Conservation (phyloP, 192 early-diverging fungal genomes). For the Kappamyces sp. region DNA sequence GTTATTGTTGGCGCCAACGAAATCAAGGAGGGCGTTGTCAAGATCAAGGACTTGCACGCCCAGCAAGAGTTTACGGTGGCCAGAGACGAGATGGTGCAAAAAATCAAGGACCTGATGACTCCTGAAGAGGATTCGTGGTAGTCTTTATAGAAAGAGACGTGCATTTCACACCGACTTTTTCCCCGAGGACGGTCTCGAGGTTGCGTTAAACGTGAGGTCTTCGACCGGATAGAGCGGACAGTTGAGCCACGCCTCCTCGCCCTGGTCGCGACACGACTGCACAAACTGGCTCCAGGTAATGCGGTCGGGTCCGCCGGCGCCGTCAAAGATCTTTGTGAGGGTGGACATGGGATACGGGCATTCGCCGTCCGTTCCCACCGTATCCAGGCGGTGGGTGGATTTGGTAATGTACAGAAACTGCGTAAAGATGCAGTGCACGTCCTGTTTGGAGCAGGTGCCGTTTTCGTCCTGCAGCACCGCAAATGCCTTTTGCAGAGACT, state of each 20-base stretch:
- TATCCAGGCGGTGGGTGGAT: constrained; percentile 4
- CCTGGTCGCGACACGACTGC: neutral
- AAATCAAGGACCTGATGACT: neutral
- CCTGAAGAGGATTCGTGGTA: no score
- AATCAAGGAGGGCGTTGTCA: constrained; percentile 69
- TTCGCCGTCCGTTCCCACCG: neutral
- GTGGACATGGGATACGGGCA: neutral
- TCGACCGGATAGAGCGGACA: constrained; percentile 14
- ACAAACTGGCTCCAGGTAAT: neutral
- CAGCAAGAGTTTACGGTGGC: neutral
- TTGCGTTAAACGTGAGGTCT: constrained; percentile 5
- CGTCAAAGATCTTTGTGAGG: neutral
- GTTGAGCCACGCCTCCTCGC: neutral
- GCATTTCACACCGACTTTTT: constrained; percentile 1
- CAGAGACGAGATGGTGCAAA: constrained; percentile 11
- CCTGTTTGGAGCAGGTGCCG: constrained; percentile 1
- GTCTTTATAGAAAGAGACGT: neutral
- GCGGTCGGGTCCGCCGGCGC: neutral
- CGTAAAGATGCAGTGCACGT: neutral
- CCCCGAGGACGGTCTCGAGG: constrained; percentile 11
- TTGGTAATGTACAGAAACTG: constrained; percentile 6
- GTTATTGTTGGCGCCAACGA: constrained; percentile 85
- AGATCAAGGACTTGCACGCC: constrained; percentile 54
- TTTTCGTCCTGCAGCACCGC: constrained; percentile 8
- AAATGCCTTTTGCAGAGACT: constrained; percentile 3